Evolutionary conservation across 2,329 filamentous ascomycete genomes (phyloP).

Genomic region (Aspergillus tubingensis): DNA sequence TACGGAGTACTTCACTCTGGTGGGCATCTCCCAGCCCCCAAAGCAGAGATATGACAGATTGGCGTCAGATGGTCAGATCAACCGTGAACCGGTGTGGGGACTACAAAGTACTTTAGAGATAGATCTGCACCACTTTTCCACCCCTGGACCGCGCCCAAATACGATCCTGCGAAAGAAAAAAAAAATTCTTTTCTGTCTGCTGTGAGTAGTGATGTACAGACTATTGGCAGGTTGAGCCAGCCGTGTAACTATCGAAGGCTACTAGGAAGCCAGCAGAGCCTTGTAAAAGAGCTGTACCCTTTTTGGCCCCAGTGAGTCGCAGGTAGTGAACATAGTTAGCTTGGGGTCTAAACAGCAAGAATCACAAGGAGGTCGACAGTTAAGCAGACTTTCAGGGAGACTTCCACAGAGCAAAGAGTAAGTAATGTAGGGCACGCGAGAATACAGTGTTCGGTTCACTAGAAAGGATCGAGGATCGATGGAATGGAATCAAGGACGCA

Average conservation of each 20-base stretch:
- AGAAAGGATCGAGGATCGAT: background rate
- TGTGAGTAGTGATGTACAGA: background rate
- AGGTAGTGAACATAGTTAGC: background rate
- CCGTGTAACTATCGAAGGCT: background rate
- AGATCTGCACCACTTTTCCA: slow-evolving; percentile 16
- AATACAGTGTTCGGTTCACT: background rate
- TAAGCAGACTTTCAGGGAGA: background rate
- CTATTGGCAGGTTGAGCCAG: background rate
- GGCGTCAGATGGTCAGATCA: slow-evolving; percentile 18
- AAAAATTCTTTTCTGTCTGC: background rate
- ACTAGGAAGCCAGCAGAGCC: background rate
- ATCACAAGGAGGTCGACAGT: background rate
- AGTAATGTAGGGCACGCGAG: background rate
- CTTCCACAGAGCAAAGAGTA: background rate
- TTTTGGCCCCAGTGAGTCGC: slow-evolving; percentile 2
- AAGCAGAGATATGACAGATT: slow-evolving; percentile 11
- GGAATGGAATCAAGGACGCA: background rate
- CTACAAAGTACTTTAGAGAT: slow-evolving; percentile 12
- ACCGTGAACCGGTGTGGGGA: slow-evolving; percentile 22
- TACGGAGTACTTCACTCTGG: background rate
- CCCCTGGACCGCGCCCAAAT: slow-evolving; percentile 10
- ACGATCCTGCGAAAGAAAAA: slow-evolving; percentile 8
- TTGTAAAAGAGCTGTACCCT: background rate
- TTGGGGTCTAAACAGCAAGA: slow-evolving; percentile 3
- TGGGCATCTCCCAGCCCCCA: slow-evolving; percentile 1